phyloP scores from a whole-genome alignment of 2,329 filamentous ascomycete species.

The Fusarium siculi region DNA sequence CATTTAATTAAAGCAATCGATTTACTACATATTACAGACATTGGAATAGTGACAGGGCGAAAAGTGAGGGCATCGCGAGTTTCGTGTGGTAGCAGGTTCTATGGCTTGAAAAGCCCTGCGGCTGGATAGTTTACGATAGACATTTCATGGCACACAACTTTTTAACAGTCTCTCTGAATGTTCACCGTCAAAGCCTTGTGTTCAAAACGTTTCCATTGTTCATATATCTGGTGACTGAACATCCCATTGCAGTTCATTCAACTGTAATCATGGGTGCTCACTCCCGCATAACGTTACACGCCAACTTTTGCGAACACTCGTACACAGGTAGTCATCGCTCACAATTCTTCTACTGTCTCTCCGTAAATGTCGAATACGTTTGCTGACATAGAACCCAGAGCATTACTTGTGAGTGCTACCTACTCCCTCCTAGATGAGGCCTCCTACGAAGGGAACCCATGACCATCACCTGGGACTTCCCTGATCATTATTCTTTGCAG shows the following conservation, averaged over 20 bases:
- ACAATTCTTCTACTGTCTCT: not conserved
- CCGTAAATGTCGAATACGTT: not conserved
- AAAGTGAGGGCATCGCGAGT: not conserved
- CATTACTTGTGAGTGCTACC: not conserved
- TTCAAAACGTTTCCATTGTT: not conserved
- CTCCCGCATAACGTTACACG: not conserved
- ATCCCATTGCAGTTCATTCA: not conserved
- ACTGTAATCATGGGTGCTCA: not conserved
- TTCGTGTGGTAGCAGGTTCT: not conserved
- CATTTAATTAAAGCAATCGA: fast-evolving
- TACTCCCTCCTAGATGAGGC: not conserved
- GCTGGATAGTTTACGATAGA: not conserved
- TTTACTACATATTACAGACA: fast-evolving
- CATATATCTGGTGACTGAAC: not conserved
- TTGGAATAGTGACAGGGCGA: fast-evolving
- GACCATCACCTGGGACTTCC: fast-evolving
- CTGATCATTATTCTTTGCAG: not conserved
- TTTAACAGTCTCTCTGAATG: not conserved
- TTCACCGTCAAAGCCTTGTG: not conserved
- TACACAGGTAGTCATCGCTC: fast-evolving
- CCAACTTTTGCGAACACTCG: not conserved
- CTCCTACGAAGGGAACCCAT: not conserved
- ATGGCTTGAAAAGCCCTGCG: not conserved
- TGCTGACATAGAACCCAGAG: not conserved
- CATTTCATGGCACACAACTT: not conserved